These are phyloP conservation scores for Ascodesmis nigricans DNA, from an alignment of 495 filamentous ascomycete species.

Conservation along the genomic window DNA sequence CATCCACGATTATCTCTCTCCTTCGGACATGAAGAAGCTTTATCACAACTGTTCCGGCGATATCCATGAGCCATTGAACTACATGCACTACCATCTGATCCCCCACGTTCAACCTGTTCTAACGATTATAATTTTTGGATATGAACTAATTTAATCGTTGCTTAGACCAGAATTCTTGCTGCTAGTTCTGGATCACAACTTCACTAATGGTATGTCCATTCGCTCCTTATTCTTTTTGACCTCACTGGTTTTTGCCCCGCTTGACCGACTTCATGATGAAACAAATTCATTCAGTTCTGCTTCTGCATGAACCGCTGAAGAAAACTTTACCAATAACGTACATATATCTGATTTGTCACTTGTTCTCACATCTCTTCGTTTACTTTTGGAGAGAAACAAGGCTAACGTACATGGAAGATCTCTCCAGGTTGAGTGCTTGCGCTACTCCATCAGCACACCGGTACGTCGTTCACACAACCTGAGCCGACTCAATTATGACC, in stretches of 20 bases:
- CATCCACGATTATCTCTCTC: too few species aligned
- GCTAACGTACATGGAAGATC: slow-evolving; percentile 2
- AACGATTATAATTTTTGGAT: neutral
- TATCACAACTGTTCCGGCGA: slow-evolving; percentile 6
- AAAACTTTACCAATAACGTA: slow-evolving; percentile 4
- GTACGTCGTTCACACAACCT: too few species aligned
- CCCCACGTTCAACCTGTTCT: slow-evolving; percentile 1
- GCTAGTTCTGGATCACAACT: neutral
- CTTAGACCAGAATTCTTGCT: neutral
- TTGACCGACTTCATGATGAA: slow-evolving; percentile 2
- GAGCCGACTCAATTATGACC: too few species aligned
- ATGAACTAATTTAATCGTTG: neutral
- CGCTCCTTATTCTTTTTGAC: neutral
- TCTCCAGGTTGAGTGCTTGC: neutral
- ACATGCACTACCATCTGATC: slow-evolving; percentile 11
- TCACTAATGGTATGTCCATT: slow-evolving; percentile 4
- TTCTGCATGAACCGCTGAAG: slow-evolving; percentile 8
- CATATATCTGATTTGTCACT: slow-evolving; percentile 5
- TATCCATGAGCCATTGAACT: slow-evolving; percentile 6
- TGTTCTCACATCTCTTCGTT: neutral
- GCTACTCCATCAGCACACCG: slow-evolving; percentile 1
- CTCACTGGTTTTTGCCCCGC: neutral
- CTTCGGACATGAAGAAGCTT: slow-evolving; percentile 4
- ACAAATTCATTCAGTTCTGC: slow-evolving; percentile 6
- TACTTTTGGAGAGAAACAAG: neutral